These are phyloP conservation scores for Skeletonema potamos DNA, from an alignment of 108 stramenopile genomes.

Conservation along the genomic window DNA sequence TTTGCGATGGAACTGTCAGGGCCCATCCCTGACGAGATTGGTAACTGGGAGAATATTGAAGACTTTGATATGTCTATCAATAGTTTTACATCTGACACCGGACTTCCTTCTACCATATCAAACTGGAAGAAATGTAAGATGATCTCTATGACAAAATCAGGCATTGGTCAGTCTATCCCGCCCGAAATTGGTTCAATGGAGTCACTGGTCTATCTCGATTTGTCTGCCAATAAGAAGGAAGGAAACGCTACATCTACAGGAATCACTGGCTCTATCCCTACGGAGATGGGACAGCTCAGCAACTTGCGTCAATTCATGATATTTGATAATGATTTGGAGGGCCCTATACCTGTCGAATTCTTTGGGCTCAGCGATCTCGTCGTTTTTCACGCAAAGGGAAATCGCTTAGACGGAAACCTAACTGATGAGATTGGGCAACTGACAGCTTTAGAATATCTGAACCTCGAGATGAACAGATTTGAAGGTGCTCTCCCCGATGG, in stretches of 20 bases:
- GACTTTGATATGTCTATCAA: constrained; percentile 25
- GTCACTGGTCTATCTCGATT: constrained; percentile 28
- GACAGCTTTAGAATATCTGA: constrained; percentile 5
- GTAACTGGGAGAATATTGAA: constrained; percentile 10
- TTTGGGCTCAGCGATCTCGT: not conserved
- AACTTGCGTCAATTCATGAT: constrained; percentile 8
- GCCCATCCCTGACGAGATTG: constrained; percentile 10
- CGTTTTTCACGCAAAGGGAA: not conserved
- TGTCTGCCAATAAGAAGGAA: constrained; percentile 33
- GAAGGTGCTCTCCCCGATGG: constrained; percentile 48
- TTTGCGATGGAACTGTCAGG: constrained; percentile 8
- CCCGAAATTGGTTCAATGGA: constrained; percentile 38
- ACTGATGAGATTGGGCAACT: constrained; percentile 9
- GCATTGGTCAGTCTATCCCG: constrained; percentile 56
- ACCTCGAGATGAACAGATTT: constrained; percentile 8
- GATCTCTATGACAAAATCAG: constrained; percentile 23
- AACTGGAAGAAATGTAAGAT: constrained; percentile 15
- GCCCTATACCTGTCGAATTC: not conserved
- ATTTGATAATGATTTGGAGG: constrained; percentile 10
- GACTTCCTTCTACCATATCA: constrained; percentile 14
- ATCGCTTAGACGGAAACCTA: constrained; percentile 1
- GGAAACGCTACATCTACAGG: constrained; percentile 30
- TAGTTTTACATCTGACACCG: constrained; percentile 11
- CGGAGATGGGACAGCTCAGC: constrained; percentile 27
- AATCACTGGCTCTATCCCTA: constrained; percentile 25